A percentile compares a stretch with the other conserved stretches of the same genome.
Conservation (phyloP, 2,329 filamentous ascomycete genomes). For the Cladophialophora carrionii region DNA sequence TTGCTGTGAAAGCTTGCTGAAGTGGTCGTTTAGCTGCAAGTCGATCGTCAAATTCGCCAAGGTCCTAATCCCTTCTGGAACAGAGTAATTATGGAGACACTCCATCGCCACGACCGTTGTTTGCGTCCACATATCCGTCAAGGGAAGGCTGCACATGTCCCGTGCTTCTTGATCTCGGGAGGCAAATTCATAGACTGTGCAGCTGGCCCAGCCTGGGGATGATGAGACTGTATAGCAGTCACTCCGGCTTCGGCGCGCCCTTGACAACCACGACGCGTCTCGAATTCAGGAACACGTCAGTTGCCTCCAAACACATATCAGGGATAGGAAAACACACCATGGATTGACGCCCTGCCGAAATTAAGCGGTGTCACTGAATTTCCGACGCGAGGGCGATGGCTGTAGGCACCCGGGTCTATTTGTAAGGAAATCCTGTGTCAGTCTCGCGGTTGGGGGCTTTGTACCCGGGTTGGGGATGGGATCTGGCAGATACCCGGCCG, state of each 20-base stretch:
- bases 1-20: neutral
- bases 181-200: neutral
- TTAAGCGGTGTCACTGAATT: conserved; percentile 25
- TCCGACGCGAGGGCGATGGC: conserved; percentile 16
- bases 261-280: neutral
- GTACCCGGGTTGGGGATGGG: conserved; percentile 5
- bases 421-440: conserved; percentile 22
- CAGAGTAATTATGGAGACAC: no score
- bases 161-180: neutral
- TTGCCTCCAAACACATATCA: neutral
- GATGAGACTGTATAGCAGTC: neutral
- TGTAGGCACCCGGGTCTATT: conserved; percentile 33
- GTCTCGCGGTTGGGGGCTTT: neutral
- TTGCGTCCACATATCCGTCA: neutral
- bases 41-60: neutral
- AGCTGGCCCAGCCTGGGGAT: neutral
- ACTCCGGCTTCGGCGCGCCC: neutral
- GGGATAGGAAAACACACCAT: neutral
- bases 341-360: neutral
- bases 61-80: neutral
- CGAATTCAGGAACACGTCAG: neutral
- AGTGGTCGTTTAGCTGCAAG: neutral
- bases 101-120: no score
- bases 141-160: neutral
- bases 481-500: conserved; percentile 13